These are phyloP conservation scores for Geotrichum candidum DNA, from an alignment of 1,139 yeast species.

Conservation along the genomic window DNA sequence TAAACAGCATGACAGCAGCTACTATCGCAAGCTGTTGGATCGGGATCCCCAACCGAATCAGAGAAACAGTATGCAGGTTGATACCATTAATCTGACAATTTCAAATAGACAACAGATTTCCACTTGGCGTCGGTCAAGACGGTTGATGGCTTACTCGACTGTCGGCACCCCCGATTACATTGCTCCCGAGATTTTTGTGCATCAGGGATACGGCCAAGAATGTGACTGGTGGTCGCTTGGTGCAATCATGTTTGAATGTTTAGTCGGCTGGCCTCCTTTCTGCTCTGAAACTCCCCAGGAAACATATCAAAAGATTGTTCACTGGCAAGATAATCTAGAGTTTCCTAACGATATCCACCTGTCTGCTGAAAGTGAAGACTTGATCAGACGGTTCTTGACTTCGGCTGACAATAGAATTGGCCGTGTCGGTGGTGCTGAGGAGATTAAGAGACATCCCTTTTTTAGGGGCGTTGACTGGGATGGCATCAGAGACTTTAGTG, in stretches of 20 bases:
- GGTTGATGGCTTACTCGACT: constrained; percentile 96
- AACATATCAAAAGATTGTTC: constrained; percentile 87
- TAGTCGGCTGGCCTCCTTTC: constrained; percentile 99
- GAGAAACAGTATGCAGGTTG: constrained; percentile 85
- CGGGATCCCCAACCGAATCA: constrained; percentile 35
- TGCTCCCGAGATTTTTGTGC: constrained; percentile 95
- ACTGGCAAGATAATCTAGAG: constrained; percentile 89
- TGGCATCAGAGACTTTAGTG: constrained; percentile 83
- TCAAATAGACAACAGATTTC: constrained; percentile 95
- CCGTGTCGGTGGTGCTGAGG: constrained; percentile 88
- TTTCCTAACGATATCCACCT: constrained; percentile 95
- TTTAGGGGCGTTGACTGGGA: constrained; percentile 95
- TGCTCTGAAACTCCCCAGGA: constrained; percentile 99
- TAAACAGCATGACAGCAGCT: constrained; percentile 64
- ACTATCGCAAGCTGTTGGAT: constrained; percentile 59
- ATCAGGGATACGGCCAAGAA: constrained; percentile 97
- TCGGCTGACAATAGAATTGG: constrained; percentile 84
- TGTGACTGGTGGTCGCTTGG: constrained; percentile 99
- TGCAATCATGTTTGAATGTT: constrained; percentile 97
- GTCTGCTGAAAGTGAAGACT: constrained; percentile 89
- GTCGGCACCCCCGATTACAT: constrained; percentile 99
- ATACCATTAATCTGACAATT: constrained; percentile 91
- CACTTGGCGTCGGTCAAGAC: constrained; percentile 94
- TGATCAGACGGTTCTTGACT: constrained; percentile 76
- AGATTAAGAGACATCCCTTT: constrained; percentile 84